Percentiles rank a stretch among this genome's conserved stretches.
Evolutionary conservation across 768 basidiomycete species (phyloP).

Genomic region (Goffeauzyma gilvescens): DNA sequence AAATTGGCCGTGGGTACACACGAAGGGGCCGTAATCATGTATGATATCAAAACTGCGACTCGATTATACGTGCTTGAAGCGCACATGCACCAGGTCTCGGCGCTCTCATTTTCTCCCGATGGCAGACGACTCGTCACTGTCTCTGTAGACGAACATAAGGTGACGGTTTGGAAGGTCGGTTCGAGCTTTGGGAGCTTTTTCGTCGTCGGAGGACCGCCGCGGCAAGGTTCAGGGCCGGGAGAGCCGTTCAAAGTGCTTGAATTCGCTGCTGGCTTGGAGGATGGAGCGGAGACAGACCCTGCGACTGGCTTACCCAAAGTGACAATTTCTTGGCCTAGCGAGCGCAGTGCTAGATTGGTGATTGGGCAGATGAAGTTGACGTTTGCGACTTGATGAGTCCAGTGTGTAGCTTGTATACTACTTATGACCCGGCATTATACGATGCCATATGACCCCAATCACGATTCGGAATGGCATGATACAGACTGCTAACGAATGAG

Average conservation of each 20-base stretch:
- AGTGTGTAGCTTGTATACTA: neutral
- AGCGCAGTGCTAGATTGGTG: constrained; percentile 61
- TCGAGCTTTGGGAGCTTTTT: constrained; percentile 75
- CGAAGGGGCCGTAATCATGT: constrained; percentile 66
- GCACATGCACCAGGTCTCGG: constrained; percentile 60
- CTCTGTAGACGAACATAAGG: constrained; percentile 63
- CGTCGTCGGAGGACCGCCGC: constrained; percentile 66
- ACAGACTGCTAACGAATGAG: neutral
- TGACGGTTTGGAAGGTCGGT: constrained; percentile 92
- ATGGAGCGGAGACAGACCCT: constrained; percentile 46
- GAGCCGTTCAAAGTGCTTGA: constrained; percentile 72
- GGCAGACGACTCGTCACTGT: constrained; percentile 72
- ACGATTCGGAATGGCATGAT: neutral
- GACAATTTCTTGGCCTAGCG: constrained; percentile 63
- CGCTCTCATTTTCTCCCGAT: constrained; percentile 82
- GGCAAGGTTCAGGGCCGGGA: constrained; percentile 58
- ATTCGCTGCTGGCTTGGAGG: constrained; percentile 68
- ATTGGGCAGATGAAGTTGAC: constrained; percentile 68
- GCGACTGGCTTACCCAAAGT: constrained; percentile 54
- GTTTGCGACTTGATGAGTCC: constrained; percentile 48
- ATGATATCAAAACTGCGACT: constrained; percentile 88
- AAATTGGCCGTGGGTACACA: constrained; percentile 79
- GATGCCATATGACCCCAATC: neutral
- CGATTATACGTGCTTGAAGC: constrained; percentile 86
- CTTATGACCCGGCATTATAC: neutral